phyloP scores from a whole-genome alignment of 805 yeast species.

The Barnettozyma sucrosica region DNA sequence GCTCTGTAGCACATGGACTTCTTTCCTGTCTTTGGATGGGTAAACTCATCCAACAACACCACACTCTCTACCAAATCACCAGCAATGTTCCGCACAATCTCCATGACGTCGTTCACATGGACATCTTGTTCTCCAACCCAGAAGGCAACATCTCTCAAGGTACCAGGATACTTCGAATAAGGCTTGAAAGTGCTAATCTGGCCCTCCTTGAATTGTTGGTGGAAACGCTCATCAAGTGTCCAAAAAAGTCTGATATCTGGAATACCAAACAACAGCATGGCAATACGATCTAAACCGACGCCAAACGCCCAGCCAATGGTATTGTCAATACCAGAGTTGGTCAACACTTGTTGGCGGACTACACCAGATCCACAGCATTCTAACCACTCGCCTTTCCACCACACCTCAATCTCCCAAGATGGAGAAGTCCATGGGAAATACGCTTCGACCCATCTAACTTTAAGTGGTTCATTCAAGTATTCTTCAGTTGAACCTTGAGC shows the following conservation, averaged over 20 bases:
- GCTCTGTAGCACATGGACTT: conserved; percentile 83
- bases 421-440: conserved; percentile 99
- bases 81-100: conserved; percentile 75
- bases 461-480: conserved; percentile 66
- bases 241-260: conserved; percentile 94
- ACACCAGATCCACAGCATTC: conserved; percentile 97
- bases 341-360: conserved; percentile 70
- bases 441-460: conserved; percentile 91
- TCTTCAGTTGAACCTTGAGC: conserved; percentile 52
- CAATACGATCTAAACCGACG: conserved; percentile 88
- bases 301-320: conserved; percentile 97
- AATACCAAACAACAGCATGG: conserved; percentile 91
- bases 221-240: conserved; percentile 77
- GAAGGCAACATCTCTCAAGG: conserved; percentile 83
- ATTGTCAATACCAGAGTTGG: conserved; percentile 61
- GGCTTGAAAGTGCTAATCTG: conserved; percentile 71
- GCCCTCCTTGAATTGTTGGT: conserved; percentile 61
- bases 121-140: conserved; percentile 54
- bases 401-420: conserved; percentile 96
- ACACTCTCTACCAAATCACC: conserved; percentile 91
- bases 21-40: conserved; percentile 74
- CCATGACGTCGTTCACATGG: conserved; percentile 93
- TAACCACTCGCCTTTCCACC: conserved; percentile 98
- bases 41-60: conserved; percentile 69
- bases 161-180: conserved; percentile 86